Percentiles rank a stretch among this genome's conserved stretches.
Conservation (phyloP, 805 yeast species). For the Kodamaea kaohsiungensis region DNA sequence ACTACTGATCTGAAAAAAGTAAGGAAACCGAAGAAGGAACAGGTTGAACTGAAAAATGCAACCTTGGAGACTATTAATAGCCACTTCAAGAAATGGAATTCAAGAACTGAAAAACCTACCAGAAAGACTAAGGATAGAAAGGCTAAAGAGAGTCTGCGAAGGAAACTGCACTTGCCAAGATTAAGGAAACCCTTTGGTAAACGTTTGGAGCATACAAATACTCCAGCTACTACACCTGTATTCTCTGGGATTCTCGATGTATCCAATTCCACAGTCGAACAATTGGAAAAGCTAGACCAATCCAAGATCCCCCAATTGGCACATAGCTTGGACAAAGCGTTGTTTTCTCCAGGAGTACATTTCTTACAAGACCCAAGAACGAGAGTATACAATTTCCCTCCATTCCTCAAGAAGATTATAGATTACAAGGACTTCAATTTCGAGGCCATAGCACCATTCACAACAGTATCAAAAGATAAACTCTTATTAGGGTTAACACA, state of each 20-base stretch:
- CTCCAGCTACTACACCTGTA: background rate
- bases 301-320: slow-evolving; percentile 55
- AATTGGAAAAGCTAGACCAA: slow-evolving; percentile 21
- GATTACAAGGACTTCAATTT: slow-evolving; percentile 68
- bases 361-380: slow-evolving; percentile 78
- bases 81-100: background rate
- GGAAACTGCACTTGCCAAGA: too few relatives aligned
- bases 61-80: too few relatives aligned
- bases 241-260: slow-evolving; percentile 3
- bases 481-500: slow-evolving; percentile 50
- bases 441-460: slow-evolving; percentile 53
- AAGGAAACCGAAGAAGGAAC: background rate
- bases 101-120: background rate
- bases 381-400: slow-evolving; percentile 66
- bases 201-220: background rate
- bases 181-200: background rate
- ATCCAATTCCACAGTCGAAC: slow-evolving; percentile 10
- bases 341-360: slow-evolving; percentile 83
- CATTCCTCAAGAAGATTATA: slow-evolving; percentile 58
- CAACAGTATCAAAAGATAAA: slow-evolving; percentile 67
- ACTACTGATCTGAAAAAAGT: background rate
- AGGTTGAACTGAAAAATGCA: too few relatives aligned
- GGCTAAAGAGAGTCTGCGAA: background rate
- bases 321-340: slow-evolving; percentile 67
- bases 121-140: background rate